A percentile compares a stretch with the other conserved stretches of the same genome.
Evolutionary conservation across 768 basidiomycete species (phyloP).

Genomic region (Cantharellus cinnabarinus): DNA sequence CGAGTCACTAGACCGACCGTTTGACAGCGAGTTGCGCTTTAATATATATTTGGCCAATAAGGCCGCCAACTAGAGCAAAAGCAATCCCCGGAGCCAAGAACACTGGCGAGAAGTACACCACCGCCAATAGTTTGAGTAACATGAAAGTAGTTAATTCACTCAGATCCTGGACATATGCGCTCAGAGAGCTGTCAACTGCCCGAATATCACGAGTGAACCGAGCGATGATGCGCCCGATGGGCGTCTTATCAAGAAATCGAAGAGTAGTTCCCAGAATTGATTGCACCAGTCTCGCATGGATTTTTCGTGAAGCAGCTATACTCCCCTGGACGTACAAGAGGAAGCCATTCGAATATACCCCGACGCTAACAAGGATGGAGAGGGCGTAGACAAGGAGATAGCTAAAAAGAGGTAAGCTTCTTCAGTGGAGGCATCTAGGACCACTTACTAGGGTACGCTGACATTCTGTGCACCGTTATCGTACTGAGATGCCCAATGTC

Average conservation of each 20-base stretch:
- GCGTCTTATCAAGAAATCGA: slow-evolving; percentile 12
- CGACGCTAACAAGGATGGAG: slow-evolving; percentile 17
- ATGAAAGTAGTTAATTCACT: slow-evolving; percentile 7
- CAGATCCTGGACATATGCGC: not conserved
- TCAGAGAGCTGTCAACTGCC: slow-evolving; percentile 4
- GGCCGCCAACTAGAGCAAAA: slow-evolving; percentile 13
- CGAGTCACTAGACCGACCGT: slow-evolving; percentile 6
- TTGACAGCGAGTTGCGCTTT: slow-evolving; percentile 20
- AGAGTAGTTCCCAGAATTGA: slow-evolving; percentile 40
- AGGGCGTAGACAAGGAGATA: slow-evolving; percentile 28
- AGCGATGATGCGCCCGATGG: slow-evolving; percentile 11
- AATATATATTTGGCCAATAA: slow-evolving; percentile 19
- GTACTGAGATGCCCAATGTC: slow-evolving; percentile 13
- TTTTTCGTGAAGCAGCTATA: slow-evolving; percentile 31
- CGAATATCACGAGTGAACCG: slow-evolving; percentile 12
- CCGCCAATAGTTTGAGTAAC: slow-evolving; percentile 10
- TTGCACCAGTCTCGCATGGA: slow-evolving; percentile 32
- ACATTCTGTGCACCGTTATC: slow-evolving; percentile 15
- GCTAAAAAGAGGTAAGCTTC: slow-evolving; percentile 15
- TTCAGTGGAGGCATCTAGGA: not conserved
- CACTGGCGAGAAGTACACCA: slow-evolving; percentile 9
- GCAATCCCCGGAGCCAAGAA: slow-evolving; percentile 9
- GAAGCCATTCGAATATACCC: slow-evolving; percentile 18
- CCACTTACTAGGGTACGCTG: slow-evolving; percentile 17
- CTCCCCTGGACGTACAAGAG: slow-evolving; percentile 27